phyloP scores from a whole-genome alignment of 495 filamentous ascomycete genomes.

The Articulospora tetracladia region DNA sequence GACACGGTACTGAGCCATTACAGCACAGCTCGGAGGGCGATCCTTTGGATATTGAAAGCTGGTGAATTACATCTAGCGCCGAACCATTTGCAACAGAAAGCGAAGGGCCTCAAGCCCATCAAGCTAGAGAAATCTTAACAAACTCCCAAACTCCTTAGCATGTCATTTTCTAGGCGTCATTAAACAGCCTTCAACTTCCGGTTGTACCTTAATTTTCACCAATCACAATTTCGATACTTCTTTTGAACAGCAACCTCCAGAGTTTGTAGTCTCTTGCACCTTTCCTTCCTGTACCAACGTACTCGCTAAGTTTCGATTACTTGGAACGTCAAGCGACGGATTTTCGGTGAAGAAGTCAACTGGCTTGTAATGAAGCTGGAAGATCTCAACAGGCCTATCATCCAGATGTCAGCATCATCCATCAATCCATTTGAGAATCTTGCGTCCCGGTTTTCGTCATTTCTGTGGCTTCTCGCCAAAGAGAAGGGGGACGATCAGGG shows the following conservation, averaged over 20 bases:
- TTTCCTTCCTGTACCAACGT: constrained; percentile 37
- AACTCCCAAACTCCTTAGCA: no score
- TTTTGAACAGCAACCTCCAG: neutral
- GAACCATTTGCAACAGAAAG: no score
- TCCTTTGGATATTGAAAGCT: no score
- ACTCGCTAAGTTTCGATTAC: constrained; percentile 51
- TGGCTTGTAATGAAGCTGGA: constrained; percentile 59
- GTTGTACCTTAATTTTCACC: no score
- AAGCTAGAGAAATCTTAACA: no score
- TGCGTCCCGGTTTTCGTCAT: neutral
- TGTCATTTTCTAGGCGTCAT: no score
- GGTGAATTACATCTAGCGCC: no score
- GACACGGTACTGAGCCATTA: no score
- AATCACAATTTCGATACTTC: neutral
- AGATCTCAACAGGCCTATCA: constrained; percentile 50
- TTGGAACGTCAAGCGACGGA: constrained; percentile 67
- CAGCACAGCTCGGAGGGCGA: no score
- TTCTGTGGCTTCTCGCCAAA: neutral
- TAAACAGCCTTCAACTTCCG: no score
- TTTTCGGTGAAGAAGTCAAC: constrained; percentile 73
- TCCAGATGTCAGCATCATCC: neutral
- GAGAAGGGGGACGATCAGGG: neutral
- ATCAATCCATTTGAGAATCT: neutral
- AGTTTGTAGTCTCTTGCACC: neutral
- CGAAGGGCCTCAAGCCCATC: no score